A percentile compares a stretch with the other conserved stretches of the same genome.
These are phyloP conservation scores for Rhododendron vialii DNA, from an alignment of 148 eudicot species.

Conservation along the genomic window DNA sequence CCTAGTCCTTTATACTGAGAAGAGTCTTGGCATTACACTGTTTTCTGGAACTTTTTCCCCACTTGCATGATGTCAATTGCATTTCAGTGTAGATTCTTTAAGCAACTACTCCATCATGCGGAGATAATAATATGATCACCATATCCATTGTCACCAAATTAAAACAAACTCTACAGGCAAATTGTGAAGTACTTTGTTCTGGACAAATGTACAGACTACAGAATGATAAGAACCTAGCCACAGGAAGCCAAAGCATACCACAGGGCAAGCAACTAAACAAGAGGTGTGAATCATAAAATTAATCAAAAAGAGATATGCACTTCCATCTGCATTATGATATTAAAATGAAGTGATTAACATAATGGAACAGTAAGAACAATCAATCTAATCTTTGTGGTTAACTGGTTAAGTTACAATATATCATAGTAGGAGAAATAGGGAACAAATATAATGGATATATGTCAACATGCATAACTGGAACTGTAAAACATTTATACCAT, in stretches of 20 bases:
- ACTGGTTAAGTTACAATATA: background rate
- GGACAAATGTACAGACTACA: background rate
- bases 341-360: background rate
- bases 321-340: background rate
- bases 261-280: background rate
- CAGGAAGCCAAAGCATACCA: background rate
- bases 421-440: background rate
- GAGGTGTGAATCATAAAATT: background rate
- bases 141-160: background rate
- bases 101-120: background rate
- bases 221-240: background rate
- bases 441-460: background rate
- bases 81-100: background rate
- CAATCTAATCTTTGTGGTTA: background rate
- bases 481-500: background rate
- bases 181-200: background rate
- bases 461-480: background rate
- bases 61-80: background rate
- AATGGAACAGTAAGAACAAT: background rate
- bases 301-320: background rate
- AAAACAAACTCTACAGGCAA: background rate
- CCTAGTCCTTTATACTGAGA: background rate
- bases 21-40: background rate
- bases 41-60: background rate
- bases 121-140: background rate